Evolutionary conservation across 371 early-diverging fungal genomes (phyloP).

Genomic region (Mortierella sp.): DNA sequence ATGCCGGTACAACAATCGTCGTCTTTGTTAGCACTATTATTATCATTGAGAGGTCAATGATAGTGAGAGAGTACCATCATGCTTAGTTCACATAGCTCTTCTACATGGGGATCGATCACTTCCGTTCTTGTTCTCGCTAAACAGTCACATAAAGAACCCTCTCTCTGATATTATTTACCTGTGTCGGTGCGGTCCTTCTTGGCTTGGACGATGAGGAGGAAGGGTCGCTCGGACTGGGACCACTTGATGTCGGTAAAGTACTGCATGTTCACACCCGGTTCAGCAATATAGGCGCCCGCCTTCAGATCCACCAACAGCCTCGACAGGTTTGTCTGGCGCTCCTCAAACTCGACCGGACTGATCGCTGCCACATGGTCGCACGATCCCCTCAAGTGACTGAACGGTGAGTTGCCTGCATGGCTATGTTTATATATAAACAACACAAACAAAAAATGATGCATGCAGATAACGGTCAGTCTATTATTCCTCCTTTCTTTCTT

Average conservation of each 20-base stretch:
- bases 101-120: too few relatives aligned
- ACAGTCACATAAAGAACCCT: too few relatives aligned
- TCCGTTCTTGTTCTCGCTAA: too few relatives aligned
- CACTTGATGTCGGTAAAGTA: constrained; percentile 69
- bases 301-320: constrained; percentile 49
- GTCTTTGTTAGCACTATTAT: constrained; percentile 41
- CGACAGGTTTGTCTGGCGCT: constrained; percentile 62
- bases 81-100: too few relatives aligned
- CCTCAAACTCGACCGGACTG: constrained; percentile 60
- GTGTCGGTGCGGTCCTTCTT: constrained; percentile 41
- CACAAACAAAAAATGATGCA: background rate
- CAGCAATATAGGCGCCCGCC: constrained; percentile 64
- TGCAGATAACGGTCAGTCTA: background rate
- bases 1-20: constrained; percentile 66
- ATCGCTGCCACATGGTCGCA: constrained; percentile 61
- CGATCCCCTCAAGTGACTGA: constrained; percentile 54
- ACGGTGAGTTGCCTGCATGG: constrained; percentile 15
- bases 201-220: constrained; percentile 60
- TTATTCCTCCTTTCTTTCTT: background rate
- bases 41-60: background rate
- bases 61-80: background rate
- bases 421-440: constrained; percentile 5
- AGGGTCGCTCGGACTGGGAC: constrained; percentile 67
- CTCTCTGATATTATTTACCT: constrained; percentile 31
- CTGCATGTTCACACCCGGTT: constrained; percentile 66